Conservation (phyloP, 257 asterid species). For the Fraxinus cuspidata region DNA sequence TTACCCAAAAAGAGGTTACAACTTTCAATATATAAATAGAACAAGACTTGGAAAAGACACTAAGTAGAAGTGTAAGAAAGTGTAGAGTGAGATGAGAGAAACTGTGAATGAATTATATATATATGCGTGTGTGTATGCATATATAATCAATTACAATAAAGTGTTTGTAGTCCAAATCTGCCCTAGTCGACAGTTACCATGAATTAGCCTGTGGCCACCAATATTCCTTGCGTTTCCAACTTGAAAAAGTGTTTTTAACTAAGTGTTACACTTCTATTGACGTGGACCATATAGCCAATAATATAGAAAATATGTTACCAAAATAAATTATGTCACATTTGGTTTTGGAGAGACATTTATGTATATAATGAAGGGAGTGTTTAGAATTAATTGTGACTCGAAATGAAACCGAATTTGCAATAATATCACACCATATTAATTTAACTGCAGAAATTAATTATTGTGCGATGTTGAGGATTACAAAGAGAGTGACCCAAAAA, state of each 20-base stretch:
- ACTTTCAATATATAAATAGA: not conserved
- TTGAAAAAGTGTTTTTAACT: conserved; percentile 15
- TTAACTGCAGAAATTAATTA: not conserved
- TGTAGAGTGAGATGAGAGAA: conserved; percentile 41
- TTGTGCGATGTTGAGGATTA: not conserved
- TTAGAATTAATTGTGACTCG: too few relatives aligned
- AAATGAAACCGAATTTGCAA: too few relatives aligned
- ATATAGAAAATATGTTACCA: too few relatives aligned
- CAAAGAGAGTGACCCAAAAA: conserved; percentile 4
- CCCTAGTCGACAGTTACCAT: conserved; percentile 38
- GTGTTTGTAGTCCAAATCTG: conserved; percentile 29
- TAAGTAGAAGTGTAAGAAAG: conserved; percentile 43
- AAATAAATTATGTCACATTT: too few relatives aligned
- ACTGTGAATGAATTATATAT: too few relatives aligned
- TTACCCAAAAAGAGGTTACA: not conserved
- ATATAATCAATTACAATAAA: conserved; percentile 37
- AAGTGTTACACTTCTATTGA: too few relatives aligned
- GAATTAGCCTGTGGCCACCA: conserved; percentile 52
- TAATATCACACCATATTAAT: not conserved
- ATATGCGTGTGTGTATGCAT: too few relatives aligned
- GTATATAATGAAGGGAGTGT: too few relatives aligned
- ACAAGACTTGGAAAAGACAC: conserved; percentile 4
- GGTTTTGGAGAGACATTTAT: too few relatives aligned
- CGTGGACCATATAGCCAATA: too few relatives aligned
- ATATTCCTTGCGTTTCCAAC: conserved; percentile 43